Evolutionary conservation across 106 monocot species (phyloP).

Genomic region (Phalaenopsis aphrodite): DNA sequence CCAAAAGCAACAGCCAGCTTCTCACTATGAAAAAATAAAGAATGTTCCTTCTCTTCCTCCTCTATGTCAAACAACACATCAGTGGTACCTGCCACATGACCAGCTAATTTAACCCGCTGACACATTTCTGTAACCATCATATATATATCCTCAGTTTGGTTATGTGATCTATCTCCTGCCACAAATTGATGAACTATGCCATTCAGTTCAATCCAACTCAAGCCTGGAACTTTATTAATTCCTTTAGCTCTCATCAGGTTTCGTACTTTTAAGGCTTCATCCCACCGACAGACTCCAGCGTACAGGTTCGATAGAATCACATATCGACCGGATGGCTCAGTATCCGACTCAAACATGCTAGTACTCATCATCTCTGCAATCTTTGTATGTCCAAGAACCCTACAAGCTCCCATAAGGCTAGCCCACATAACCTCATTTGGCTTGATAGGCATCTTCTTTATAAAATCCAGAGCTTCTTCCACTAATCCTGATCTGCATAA

Average conservation of each 20-base stretch:
- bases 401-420: constrained; percentile 23
- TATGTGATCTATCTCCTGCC: constrained; percentile 39
- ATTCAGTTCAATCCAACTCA: constrained; percentile 41
- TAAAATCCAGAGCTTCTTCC: constrained; percentile 21
- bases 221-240: constrained; percentile 27
- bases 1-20: constrained; percentile 42
- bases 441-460: constrained; percentile 26
- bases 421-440: constrained; percentile 30
- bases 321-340: constrained; percentile 20
- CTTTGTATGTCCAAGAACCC: constrained; percentile 15
- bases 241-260: constrained; percentile 20
- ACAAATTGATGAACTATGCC: constrained; percentile 32
- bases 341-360: constrained; percentile 26
- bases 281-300: constrained; percentile 23
- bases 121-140: constrained; percentile 34
- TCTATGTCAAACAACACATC: constrained; percentile 36
- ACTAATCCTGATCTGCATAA: constrained; percentile 20
- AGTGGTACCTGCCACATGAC: constrained; percentile 7
- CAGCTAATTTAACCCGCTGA: constrained; percentile 12
- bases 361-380: constrained; percentile 16
- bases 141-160: constrained; percentile 20
- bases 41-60: constrained; percentile 39
- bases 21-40: constrained; percentile 33
- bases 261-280: constrained; percentile 31
- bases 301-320: constrained; percentile 38